A percentile compares a stretch with the other conserved stretches of the same genome.
Conservation (phyloP, 345 rosid species). For the Pistacia vera region DNA sequence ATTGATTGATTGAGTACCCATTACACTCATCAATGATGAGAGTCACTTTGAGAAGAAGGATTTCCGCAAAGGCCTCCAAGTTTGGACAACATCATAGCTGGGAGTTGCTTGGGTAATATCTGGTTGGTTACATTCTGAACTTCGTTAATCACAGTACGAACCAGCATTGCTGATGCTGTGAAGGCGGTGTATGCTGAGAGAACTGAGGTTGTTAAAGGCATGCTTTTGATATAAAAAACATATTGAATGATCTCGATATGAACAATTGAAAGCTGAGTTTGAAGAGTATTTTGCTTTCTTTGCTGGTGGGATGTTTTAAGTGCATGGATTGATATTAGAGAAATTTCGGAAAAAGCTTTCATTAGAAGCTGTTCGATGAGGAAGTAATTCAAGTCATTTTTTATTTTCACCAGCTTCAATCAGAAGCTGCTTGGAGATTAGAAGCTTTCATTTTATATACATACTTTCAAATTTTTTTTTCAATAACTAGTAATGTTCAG, state of each 20-base stretch:
- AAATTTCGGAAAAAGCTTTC: neutral
- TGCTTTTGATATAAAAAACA: slow-evolving; percentile 18
- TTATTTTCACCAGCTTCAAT: neutral
- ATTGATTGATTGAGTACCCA: slow-evolving; percentile 16
- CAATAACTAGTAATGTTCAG: too few relatives aligned
- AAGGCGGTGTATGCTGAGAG: slow-evolving; percentile 18
- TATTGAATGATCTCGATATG: neutral
- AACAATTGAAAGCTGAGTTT: neutral
- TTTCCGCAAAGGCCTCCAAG: slow-evolving; percentile 2
- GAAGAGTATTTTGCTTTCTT: neutral
- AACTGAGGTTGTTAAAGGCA: slow-evolving; percentile 26
- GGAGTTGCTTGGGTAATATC: slow-evolving; percentile 18
- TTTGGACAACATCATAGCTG: neutral
- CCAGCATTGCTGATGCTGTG: slow-evolving; percentile 27
- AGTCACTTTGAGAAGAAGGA: neutral
- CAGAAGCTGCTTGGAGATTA: neutral
- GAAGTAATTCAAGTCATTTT: neutral
- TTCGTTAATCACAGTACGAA: slow-evolving; percentile 14
- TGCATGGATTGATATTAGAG: neutral
- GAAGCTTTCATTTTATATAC: neutral
- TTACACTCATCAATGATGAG: slow-evolving; percentile 10
- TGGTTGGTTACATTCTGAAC: slow-evolving; percentile 14
- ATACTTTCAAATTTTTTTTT: neutral
- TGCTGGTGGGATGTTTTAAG: neutral
- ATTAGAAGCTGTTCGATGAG: neutral